Evolutionary conservation across 768 basidiomycete species (phyloP).

Genomic region (Macrocybe gigantea): DNA sequence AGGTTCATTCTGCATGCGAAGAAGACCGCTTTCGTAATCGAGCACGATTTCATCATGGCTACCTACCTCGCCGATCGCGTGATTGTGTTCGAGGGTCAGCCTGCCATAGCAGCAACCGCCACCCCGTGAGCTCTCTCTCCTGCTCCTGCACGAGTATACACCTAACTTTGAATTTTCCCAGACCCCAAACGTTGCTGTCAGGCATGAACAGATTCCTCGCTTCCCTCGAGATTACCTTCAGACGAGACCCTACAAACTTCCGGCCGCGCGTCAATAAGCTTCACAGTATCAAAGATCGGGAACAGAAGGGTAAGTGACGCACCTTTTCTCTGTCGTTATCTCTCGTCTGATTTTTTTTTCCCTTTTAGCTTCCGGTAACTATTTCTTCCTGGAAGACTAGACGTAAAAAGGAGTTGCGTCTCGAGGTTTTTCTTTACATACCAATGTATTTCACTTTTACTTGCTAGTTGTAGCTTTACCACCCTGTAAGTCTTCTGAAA

Average conservation of each 20-base stretch:
- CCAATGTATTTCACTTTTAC: too few species aligned
- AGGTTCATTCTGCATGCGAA: conserved; percentile 94
- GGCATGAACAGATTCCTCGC: conserved; percentile 99
- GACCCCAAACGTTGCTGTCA: conserved; percentile 88
- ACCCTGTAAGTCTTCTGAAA: too few species aligned
- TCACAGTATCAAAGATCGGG: conserved; percentile 80
- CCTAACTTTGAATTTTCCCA: conserved; percentile 20
- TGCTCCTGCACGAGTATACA: neutral
- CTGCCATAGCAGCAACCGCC: conserved; percentile 84
- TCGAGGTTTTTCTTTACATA: too few species aligned
- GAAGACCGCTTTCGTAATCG: conserved; percentile 98
- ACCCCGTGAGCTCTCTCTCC: conserved; percentile 59
- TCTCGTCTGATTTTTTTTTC: conserved; percentile 1
- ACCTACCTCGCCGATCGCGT: conserved; percentile 98
- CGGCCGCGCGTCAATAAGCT: conserved; percentile 84
- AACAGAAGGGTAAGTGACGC: conserved; percentile 65
- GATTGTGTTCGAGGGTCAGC: conserved; percentile 85
- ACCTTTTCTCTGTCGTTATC: neutral
- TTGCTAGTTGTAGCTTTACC: too few species aligned
- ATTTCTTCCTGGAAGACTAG: conserved; percentile 90
- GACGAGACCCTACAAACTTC: conserved; percentile 94
- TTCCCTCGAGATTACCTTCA: conserved; percentile 95
- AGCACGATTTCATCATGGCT: conserved; percentile 99
- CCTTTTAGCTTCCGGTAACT: conserved; percentile 66
- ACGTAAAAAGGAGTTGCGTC: neutral